Conservation (phyloP, 495 filamentous ascomycete genomes). For the Neurospora hispaniola region DNA sequence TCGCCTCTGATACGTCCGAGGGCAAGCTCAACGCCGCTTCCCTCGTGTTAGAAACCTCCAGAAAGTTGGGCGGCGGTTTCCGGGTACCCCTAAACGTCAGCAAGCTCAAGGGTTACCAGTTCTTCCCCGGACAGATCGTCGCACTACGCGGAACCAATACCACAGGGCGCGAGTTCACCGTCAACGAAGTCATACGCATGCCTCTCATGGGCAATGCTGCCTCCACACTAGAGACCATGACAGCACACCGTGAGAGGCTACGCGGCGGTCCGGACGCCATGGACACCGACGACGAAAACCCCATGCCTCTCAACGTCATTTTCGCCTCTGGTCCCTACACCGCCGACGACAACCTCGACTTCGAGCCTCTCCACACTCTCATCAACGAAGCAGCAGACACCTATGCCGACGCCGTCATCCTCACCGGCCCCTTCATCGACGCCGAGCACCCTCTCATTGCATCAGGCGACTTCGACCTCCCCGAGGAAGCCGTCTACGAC, state of each 20-base stretch:
- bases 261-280: constrained; percentile 47
- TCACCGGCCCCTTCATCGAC: constrained; percentile 84
- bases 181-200: constrained; percentile 62
- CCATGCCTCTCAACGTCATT: constrained; percentile 60
- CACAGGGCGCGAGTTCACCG: constrained; percentile 72
- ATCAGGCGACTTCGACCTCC: constrained; percentile 82
- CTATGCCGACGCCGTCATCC: constrained; percentile 67
- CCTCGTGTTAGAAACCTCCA: constrained; percentile 75
- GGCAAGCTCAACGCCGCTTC: constrained; percentile 77
- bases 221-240: constrained; percentile 48
- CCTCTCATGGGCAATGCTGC: constrained; percentile 62
- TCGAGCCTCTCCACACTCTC: constrained; percentile 72
- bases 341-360: constrained; percentile 79
- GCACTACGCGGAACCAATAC: constrained; percentile 80
- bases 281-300: constrained; percentile 38
- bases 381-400: constrained; percentile 64
- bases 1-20: constrained; percentile 74
- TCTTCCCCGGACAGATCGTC: constrained; percentile 93
- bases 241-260: constrained; percentile 54
- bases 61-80: constrained; percentile 71
- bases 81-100: constrained; percentile 72
- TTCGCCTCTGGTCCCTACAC: constrained; percentile 84
- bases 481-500: constrained; percentile 53
- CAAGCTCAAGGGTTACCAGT: constrained; percentile 56
- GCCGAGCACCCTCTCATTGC: constrained; percentile 82